Conservation (phyloP, 495 filamentous ascomycete species). For the Aspergillus ostianus region DNA sequence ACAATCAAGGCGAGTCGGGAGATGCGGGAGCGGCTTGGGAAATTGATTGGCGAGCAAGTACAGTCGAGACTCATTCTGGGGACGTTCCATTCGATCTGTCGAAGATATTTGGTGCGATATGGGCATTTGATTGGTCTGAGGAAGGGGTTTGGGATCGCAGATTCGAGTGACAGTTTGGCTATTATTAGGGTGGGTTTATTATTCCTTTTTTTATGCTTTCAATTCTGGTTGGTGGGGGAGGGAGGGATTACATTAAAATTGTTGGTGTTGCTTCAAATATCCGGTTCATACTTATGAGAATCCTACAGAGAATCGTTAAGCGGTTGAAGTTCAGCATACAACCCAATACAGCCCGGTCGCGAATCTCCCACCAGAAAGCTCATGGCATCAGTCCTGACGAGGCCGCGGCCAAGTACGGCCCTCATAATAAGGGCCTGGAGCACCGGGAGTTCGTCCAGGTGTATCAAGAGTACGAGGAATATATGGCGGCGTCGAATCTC, state of each 20-base stretch:
- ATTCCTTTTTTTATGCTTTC: constrained; percentile 11
- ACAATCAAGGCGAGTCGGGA: constrained; percentile 95
- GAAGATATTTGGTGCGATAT: constrained; percentile 81
- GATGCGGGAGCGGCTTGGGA: constrained; percentile 86
- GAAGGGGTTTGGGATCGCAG: constrained; percentile 91
- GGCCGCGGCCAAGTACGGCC: constrained; percentile 36
- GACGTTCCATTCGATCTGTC: constrained; percentile 93
- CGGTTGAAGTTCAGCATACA: constrained; percentile 67
- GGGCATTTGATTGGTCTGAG: constrained; percentile 79
- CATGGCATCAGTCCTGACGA: constrained; percentile 55
- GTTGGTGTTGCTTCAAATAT: not conserved
- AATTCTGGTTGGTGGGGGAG: not conserved
- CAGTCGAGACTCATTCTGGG: constrained; percentile 82
- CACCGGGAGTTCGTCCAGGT: constrained; percentile 72
- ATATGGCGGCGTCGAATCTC: constrained; percentile 72
- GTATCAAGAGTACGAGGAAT: constrained; percentile 75
- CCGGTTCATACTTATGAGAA: not conserved
- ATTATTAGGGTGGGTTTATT: constrained; percentile 49
- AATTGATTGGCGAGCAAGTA: constrained; percentile 71
- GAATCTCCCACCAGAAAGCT: constrained; percentile 87
- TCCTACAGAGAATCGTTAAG: constrained; percentile 71
- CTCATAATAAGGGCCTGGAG: constrained; percentile 51
- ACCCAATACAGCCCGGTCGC: constrained; percentile 60
- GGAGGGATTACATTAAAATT: not conserved
- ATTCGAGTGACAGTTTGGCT: constrained; percentile 72